These are phyloP conservation scores for Spergularia azorica DNA, from an alignment of 179 eudicot species.

Conservation along the genomic window DNA sequence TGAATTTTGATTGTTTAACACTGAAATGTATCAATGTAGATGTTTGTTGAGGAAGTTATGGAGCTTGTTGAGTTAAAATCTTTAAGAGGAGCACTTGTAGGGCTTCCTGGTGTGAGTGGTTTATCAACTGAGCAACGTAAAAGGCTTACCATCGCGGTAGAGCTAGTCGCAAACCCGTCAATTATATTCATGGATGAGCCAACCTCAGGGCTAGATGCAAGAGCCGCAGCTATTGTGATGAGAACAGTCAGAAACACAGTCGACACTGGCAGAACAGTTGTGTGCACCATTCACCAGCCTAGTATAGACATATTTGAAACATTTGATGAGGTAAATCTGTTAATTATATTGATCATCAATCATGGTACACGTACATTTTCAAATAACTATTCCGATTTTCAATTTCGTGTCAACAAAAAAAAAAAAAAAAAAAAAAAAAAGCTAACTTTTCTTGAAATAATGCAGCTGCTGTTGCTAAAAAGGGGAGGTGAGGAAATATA, in stretches of 20 bases:
- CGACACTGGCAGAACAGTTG: slow-evolving; percentile 44
- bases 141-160: slow-evolving; percentile 43
- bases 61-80: slow-evolving; percentile 38
- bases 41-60: slow-evolving; percentile 46
- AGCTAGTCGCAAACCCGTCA: slow-evolving; percentile 46
- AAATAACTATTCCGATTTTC: neutral
- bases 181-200: slow-evolving; percentile 49
- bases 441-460: too few species aligned
- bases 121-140: slow-evolving; percentile 46
- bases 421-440: too few species aligned
- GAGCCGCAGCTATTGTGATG: slow-evolving; percentile 51
- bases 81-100: slow-evolving; percentile 38
- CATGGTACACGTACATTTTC: neutral
- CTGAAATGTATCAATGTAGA: slow-evolving; percentile 20
- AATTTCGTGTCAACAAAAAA: too few species aligned
- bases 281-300: slow-evolving; percentile 48
- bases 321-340: slow-evolving; percentile 37
- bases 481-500: slow-evolving; percentile 37
- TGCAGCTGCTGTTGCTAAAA: slow-evolving; percentile 32
- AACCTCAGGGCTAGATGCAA: slow-evolving; percentile 46
- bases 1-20: neutral
- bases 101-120: slow-evolving; percentile 40
- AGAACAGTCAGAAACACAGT: slow-evolving; percentile 43
- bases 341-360: neutral
- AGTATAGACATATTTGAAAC: slow-evolving; percentile 45